Evolutionary conservation across 2,329 filamentous ascomycete genomes (phyloP).

Genomic region (Xylaria sp.): DNA sequence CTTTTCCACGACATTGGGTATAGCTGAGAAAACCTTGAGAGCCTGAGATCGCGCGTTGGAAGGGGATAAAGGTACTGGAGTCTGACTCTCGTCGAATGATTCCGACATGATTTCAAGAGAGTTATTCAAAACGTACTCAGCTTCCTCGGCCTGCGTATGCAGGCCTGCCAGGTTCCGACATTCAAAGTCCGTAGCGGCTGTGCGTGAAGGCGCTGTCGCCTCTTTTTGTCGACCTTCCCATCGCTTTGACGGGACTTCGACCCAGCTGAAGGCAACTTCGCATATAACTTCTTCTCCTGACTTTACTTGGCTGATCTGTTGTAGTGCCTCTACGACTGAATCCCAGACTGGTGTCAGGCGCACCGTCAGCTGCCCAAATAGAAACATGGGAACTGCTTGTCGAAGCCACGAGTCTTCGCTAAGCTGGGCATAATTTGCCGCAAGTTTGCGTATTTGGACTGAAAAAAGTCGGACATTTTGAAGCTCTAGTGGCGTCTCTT

Average conservation of each 20-base stretch:
- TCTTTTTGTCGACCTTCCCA: constrained; percentile 50
- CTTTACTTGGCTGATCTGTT: constrained; percentile 71
- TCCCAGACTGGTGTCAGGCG: constrained; percentile 87
- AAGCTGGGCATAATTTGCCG: constrained; percentile 63
- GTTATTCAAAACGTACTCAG: constrained; percentile 56
- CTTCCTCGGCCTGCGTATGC: constrained; percentile 51
- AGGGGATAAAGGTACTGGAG: constrained; percentile 52
- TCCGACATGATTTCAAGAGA: constrained; percentile 61
- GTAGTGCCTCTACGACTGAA: constrained; percentile 74
- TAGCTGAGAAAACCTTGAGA: constrained; percentile 72
- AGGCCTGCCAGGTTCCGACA: constrained; percentile 75
- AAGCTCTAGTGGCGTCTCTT: constrained; percentile 76
- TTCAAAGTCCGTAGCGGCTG: constrained; percentile 73
- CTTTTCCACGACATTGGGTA: constrained; percentile 81
- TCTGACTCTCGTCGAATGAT: constrained; percentile 67
- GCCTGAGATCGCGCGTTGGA: constrained; percentile 73
- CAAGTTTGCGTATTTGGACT: constrained; percentile 82
- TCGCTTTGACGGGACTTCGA: constrained; percentile 60
- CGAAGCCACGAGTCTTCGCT: constrained; percentile 66
- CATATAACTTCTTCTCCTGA: constrained; percentile 73
- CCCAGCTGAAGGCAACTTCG: constrained; percentile 76
- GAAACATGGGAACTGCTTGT: constrained; percentile 75
- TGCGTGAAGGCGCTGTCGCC: constrained; percentile 38
- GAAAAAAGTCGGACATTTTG: constrained; percentile 76
- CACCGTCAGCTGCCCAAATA: constrained; percentile 87